A percentile compares a stretch with the other conserved stretches of the same genome.
Evolutionary conservation across 345 rosid species (phyloP).

Genomic region (Eucalyptus marginata): DNA sequence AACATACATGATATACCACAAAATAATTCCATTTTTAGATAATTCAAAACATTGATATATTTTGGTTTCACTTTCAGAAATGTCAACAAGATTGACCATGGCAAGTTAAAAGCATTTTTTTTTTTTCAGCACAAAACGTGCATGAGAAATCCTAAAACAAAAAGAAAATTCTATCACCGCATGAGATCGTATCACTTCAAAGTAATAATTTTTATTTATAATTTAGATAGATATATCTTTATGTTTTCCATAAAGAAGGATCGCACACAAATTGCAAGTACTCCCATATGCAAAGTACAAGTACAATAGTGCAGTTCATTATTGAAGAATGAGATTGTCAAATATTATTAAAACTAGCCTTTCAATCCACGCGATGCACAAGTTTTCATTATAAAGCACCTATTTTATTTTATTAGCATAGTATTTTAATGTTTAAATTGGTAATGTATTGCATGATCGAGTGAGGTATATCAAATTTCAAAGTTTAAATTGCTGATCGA

Average conservation of each 20-base stretch:
- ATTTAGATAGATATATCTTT: background rate
- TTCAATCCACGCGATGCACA: background rate
- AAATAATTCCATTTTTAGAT: no score
- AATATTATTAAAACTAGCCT: background rate
- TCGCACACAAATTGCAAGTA: background rate
- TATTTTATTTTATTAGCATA: background rate
- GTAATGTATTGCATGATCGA: background rate
- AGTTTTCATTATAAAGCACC: background rate
- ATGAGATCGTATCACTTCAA: no score
- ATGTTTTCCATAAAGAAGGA: background rate
- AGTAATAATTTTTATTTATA: no score
- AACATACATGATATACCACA: background rate
- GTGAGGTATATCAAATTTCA: background rate
- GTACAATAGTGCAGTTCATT: background rate
- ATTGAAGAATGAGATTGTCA: background rate
- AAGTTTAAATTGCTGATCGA: no score
- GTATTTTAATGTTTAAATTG: background rate
- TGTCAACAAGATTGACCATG: background rate
- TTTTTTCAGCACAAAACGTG: background rate
- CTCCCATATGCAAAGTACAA: no score
- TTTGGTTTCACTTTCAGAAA: no score
- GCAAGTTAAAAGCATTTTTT: background rate
- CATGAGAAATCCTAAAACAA: background rate
- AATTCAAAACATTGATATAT: no score
- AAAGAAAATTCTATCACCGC: no score